Evolutionary conservation across 2,329 filamentous ascomycete genomes (phyloP), one percentile per base, ranked within the genome.

Genomic region (Cordyceps fumosorosea): DNA sequence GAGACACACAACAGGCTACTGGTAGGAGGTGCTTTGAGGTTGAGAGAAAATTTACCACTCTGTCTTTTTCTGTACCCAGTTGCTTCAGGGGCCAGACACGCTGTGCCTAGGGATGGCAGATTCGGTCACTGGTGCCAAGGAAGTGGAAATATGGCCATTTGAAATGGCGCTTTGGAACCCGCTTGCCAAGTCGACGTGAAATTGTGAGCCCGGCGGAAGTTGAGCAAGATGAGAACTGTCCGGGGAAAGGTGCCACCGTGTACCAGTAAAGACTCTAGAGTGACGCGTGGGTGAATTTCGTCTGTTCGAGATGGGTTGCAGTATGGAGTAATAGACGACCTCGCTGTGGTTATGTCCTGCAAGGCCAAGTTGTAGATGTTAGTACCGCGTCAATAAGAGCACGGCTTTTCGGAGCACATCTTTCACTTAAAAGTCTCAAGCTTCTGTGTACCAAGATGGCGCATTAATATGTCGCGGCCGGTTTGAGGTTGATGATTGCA

Each of bases 101-200:
- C 5, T 54, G 3, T 34, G 40, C 53, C 53, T 45, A 56, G 53
- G 22, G 44, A 45, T 34, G 24, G 44, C 37, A 56, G 44, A 45
- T 56, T 20, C 44, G 42, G 34, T 20, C 32, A 44, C 26, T 32
- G 29, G 5, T 14, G 42, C 54, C 54, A 56, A 56, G 54, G 40
- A 56, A 47, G 54, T 29, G 45, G 54, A 56, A 56, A 56, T 56
- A 47, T 56, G 44, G 40, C 40, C 34, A 47, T 45, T 34, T 32
- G 7, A 56, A 45, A 44, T 24, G 20, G n/a, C 52, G 8, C 22
- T 44, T 44, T 5, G 2, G 16, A 24, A 5, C 52, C 52, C 20
- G 37, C 11, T 20, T 20, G 54, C 22, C 54, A 11, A 47, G 54
- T 42, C 34, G 29, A n/a, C 51, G 37, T 40, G n/a, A 42, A 54